Evolutionary conservation across 2,329 filamentous ascomycete species (phyloP), one percentile per base, ranked within the genome.

Genomic region (Penicillium concentricum): DNA sequence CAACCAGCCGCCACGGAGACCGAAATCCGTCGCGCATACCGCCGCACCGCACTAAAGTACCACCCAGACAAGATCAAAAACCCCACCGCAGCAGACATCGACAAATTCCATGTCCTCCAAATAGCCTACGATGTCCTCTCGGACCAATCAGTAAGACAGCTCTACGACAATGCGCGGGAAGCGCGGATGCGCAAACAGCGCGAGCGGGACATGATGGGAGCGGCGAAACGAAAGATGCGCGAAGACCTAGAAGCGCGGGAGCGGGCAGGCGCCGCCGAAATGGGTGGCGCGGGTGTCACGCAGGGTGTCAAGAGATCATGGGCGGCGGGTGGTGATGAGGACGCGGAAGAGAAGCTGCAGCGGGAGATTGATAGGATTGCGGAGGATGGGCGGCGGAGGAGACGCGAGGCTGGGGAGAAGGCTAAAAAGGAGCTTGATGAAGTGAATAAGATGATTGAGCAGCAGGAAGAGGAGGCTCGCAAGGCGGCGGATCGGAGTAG

Each of bases 61-160:
- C 93, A 97, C 74, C 93, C 93, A 1, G 93, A 97, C 81, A 96
- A 97, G 77, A 87, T 92, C 54, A 84, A 87, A 61, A 85, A 84
- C 51, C 78, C 82, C 37, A 91, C 88, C 4, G 75, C 77, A 5
- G 77, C 77, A 66, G 91, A 94, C 64, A 82, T 90, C 44, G 87
- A 87, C 54, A 90, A 89, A 68, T 97, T 95, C 79, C 90, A 96
- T 74, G 81, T 89, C 1, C 86, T 96, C 56, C 89, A 92, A 69
- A 89, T 89, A 60, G 92, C 91, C n/a, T 86, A 91, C 70, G 91
- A 95, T 74, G 84, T 97, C 2, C 84, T 97, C 3, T 84, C 85
- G 28, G 87, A 92, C 61, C 76, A 85, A 0, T 83, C 82, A 15
- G 83, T 91, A 37, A 89, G 91, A 57, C 82, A 84, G 48, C 84